Evolutionary conservation across 176 grass and related monocot genomes (phyloP), one percentile per base, ranked within the genome.

Genomic region (Cenchrus americanus): DNA sequence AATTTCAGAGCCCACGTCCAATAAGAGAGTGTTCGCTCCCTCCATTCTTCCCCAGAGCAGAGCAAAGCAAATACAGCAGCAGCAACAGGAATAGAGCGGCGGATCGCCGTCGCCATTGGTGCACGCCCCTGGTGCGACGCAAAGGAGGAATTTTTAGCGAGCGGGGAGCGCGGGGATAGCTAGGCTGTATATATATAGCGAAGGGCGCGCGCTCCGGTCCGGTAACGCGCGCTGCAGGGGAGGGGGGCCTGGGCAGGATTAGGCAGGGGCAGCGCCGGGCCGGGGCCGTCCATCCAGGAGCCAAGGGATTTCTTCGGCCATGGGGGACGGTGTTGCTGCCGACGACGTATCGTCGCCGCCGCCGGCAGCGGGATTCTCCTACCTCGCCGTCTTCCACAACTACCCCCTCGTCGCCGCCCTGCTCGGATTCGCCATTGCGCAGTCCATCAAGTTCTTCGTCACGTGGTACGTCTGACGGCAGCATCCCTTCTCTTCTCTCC

Each of bases 361-460:
- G 60, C 74, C 94, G 57, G 86, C 70, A 24, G 62, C 87, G 62
- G 86, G 53, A 2, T 88, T 91, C 85, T 94, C 87, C 51, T 89
- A 88, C 75, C 68, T 92, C 83, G 87, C 89, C 66, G 73, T 97
- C 83, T 88, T 94, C 81, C 87, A 97, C 82, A 97, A 97, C 82
- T 97, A 86, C 78, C 94, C 94, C 27, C 89, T 97, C 75, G 73
- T 85, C 82, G 88, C 92, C 75, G 89, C 94, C 65, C 17, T 97
- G 67, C 86, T 97, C 64, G 89, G 91, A 15, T 97, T 94, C 78
- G 94, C 89, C 71, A 44, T 94, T 69, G 94, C 94, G 61, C 94
- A 97, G 84, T 87, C 94, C 75, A 88, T 80, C 85, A 97, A 97
- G 89, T 91, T 97, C 82, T 82, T 97, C 91, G 86, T 92, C 81